Evolutionary conservation across 805 yeast genomes (phyloP).

Genomic region (Candida odintsovae): DNA sequence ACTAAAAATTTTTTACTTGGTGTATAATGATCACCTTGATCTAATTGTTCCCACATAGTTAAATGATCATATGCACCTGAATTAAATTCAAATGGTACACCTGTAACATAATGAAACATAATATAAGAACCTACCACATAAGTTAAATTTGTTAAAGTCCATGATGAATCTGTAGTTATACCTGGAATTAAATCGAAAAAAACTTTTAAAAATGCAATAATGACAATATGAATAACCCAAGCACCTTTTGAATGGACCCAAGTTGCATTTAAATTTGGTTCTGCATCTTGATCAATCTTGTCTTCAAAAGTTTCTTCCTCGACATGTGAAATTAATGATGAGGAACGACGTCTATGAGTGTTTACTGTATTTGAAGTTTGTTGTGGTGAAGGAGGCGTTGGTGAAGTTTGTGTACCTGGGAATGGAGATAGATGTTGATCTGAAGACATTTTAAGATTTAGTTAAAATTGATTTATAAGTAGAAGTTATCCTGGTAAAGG

Average conservation of each 20-base stretch:
- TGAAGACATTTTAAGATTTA: neutral
- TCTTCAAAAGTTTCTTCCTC: conserved; percentile 92
- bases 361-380: conserved; percentile 6
- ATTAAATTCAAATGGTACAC: conserved; percentile 95
- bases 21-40: conserved; percentile 93
- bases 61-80: conserved; percentile 93
- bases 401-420: neutral
- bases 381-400: conserved; percentile 13
- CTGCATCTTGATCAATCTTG: conserved; percentile 81
- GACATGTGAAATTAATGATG: conserved; percentile 85
- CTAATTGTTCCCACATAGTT: conserved; percentile 98
- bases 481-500: no score
- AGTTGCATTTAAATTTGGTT: conserved; percentile 87
- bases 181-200: conserved; percentile 77
- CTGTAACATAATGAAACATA: conserved; percentile 95
- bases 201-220: conserved; percentile 67
- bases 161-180: conserved; percentile 75
- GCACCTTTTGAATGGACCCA: conserved; percentile 98
- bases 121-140: conserved; percentile 89
- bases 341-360: conserved; percentile 63
- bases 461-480: no score
- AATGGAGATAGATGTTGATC: neutral
- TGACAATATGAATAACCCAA: conserved; percentile 87
- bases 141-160: conserved; percentile 91
- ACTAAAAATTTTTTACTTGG: conserved; percentile 91